These are phyloP conservation scores for Coniferiporia weirii DNA, from an alignment of 1,284 basidiomycete species.

Conservation along the genomic window DNA sequence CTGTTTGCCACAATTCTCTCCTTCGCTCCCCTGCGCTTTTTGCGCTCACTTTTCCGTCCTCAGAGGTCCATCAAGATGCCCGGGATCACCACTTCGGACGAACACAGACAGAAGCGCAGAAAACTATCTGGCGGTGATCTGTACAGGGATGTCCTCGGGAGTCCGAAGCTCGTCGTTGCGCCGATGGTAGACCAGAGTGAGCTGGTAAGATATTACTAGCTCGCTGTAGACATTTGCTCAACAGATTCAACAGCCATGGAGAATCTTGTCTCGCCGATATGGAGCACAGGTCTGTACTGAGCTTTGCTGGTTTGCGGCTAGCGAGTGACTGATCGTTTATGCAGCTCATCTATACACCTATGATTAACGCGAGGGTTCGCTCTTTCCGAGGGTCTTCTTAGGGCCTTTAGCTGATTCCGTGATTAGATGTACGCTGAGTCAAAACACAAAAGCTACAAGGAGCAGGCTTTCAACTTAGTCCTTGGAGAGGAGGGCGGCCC, in stretches of 20 bases:
- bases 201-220: conserved; percentile 47
- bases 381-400: neutral
- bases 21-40: neutral
- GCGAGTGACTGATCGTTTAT: conserved; percentile 5
- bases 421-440: conserved; percentile 13
- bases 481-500: conserved; percentile 26
- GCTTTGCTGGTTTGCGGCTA: conserved; percentile 18
- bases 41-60: neutral
- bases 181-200: conserved; percentile 99
- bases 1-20: neutral
- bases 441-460: conserved; percentile 13
- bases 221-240: conserved; percentile 4
- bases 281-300: conserved; percentile 59
- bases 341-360: conserved; percentile 88
- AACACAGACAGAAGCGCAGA: conserved; percentile 9
- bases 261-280: conserved; percentile 82
- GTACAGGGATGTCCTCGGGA: conserved; percentile 71
- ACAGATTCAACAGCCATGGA: conserved; percentile 67
- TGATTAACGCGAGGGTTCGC: conserved; percentile 89
- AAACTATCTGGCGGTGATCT: conserved; percentile 82
- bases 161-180: conserved; percentile 85
- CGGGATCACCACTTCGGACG: neutral
- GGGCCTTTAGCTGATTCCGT: neutral
- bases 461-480: conserved; percentile 14
- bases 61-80: neutral